Evolutionary conservation across 78 protist genomes (phyloP).

Genomic region (Dictyostelium brefeldianum): DNA sequence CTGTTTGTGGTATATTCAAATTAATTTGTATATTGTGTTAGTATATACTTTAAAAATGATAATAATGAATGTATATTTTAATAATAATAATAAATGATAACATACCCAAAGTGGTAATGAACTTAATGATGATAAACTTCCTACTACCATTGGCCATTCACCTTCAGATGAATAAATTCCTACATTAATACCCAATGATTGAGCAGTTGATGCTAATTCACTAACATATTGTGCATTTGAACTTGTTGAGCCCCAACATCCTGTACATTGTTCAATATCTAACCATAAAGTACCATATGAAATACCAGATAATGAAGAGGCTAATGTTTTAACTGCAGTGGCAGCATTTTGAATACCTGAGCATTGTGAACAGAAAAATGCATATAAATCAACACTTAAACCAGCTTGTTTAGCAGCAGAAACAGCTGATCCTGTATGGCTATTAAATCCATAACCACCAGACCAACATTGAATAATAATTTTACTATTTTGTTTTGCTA

Average conservation of each 20-base stretch:
- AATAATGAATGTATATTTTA: no score
- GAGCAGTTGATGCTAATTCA: constrained; percentile 23
- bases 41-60: no score
- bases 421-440: not conserved
- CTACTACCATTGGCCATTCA: constrained; percentile 68
- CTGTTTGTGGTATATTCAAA: no score
- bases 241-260: constrained; percentile 41
- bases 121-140: not conserved
- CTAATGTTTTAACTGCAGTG: constrained; percentile 22
- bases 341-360: constrained; percentile 20
- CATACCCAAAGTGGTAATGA: constrained; percentile 38
- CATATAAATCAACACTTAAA: constrained; percentile 47
- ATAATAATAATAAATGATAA: no score
- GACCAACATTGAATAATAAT: constrained; percentile 47
- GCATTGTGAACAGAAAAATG: constrained; percentile 52
- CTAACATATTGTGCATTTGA: constrained; percentile 42
- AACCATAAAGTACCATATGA: constrained; percentile 43
- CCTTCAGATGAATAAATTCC: constrained; percentile 54
- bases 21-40: no score
- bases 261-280: constrained; percentile 65
- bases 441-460: constrained; percentile 65
- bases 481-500: constrained; percentile 24
- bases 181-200: constrained; percentile 27
- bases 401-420: constrained; percentile 46
- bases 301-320: not conserved